Evolutionary conservation across 257 asterid genomes (phyloP), one percentile per base, ranked within the genome.

Genomic region (Capsicum rhomboideum): DNA sequence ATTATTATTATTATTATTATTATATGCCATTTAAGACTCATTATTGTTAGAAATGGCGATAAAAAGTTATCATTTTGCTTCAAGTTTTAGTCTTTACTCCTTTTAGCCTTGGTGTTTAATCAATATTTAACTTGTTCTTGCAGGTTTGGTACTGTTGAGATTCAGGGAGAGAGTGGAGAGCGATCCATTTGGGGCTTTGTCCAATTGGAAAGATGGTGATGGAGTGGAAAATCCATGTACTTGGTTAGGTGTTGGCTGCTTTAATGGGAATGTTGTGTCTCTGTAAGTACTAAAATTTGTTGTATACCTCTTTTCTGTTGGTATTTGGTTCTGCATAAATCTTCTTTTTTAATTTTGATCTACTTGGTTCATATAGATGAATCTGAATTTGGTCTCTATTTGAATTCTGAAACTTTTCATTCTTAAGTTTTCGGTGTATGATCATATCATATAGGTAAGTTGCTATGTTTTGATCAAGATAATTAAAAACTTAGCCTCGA

Each of bases 191-290:
- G 94, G 94, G 81, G 93, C 91, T 68, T 86, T 95, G 83, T 87
- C 89, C 20, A 88, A 90, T 89, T 94, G 99, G 99, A 87, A 80
- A 18, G 89, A 90, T 85, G 94, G 90, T 82, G 82, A 80, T 49
- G 97, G 93, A 81, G 89, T 87, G 34, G 92, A 87, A 72, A 88
- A 87, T 84, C 97, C 95, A 0, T 96, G 98, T 90, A 89, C 87
- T 82, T 96, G 98, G 97, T 88, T 85, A 87, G 98, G 98, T 58
- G 88, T 96, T 87, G 93, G 89, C 82, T 96, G 98, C 87, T 89
- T 89, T 52, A 69, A 86, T 80, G 96, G 93, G 83, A 78, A 82
- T 85, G 97, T 91, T 85, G 94, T 91, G 31, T 88, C 88, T 80
- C 72, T 94, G 99, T 94, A 90, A 93, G 98, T 92, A 85, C 34